phyloP scores from a whole-genome alignment of 192 early-diverging fungal species.

The Coemansia sp. region DNA sequence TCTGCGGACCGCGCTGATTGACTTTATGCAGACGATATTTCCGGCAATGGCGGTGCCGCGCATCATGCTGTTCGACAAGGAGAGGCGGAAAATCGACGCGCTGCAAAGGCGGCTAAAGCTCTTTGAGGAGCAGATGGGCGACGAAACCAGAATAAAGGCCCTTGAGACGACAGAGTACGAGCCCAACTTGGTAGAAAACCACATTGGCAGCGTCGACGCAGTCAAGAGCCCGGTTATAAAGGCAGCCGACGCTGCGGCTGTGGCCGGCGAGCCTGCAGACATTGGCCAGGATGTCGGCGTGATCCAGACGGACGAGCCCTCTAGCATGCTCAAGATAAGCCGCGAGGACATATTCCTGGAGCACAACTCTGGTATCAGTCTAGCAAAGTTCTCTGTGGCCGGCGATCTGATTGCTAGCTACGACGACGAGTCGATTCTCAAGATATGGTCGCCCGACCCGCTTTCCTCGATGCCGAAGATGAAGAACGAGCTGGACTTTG shows the following conservation, averaged over 20 bases:
- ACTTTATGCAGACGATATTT: conserved; percentile 52
- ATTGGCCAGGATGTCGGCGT: conserved; percentile 17
- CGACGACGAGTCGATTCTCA: conserved; percentile 52
- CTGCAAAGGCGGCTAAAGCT: conserved; percentile 25
- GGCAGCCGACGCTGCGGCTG: background rate
- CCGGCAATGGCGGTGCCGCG: conserved; percentile 51
- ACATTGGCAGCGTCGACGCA: conserved; percentile 28
- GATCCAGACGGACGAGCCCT: conserved; percentile 22
- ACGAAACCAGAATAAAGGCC: conserved; percentile 44
- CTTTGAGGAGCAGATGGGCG: conserved; percentile 32
- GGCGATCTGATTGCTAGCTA: conserved; percentile 52
- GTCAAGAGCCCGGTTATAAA: conserved; percentile 17
- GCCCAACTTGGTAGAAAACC: conserved; percentile 40
- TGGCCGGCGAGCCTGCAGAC: background rate
- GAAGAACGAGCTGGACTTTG: conserved; percentile 51
- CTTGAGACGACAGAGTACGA: conserved; percentile 9
- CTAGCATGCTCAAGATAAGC: conserved; percentile 45
- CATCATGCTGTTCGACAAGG: conserved; percentile 50
- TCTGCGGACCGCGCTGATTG: conserved; percentile 32
- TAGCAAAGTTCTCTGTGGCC: conserved; percentile 44
- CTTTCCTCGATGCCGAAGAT: conserved; percentile 31
- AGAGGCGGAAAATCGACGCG: conserved; percentile 36
- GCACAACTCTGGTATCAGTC: conserved; percentile 46
- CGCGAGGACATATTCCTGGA: conserved; percentile 52
- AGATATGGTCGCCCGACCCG: conserved; percentile 50